These are phyloP conservation scores for Pseudocercospora macadamiae DNA, from an alignment of 2,329 filamentous ascomycete genomes.

Conservation along the genomic window DNA sequence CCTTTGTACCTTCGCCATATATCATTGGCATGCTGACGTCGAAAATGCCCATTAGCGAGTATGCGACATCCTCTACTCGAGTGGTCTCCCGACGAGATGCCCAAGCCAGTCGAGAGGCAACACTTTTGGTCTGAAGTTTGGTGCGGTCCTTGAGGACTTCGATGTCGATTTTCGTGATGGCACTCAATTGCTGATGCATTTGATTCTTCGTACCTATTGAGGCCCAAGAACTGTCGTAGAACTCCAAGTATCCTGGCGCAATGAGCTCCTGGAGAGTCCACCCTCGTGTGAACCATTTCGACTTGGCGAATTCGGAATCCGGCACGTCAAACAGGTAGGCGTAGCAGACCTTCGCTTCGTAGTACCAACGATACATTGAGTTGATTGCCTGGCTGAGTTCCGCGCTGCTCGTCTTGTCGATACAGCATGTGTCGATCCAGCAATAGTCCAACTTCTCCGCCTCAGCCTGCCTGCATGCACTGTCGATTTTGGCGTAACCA, in stretches of 20 bases:
- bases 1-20: conserved; percentile 31
- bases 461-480: conserved; percentile 23
- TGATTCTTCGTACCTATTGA: conserved; percentile 25
- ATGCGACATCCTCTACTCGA: conserved; percentile 28
- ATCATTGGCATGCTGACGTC: conserved; percentile 34
- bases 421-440: conserved; percentile 48
- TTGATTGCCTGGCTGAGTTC: conserved; percentile 42
- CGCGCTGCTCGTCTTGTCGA: conserved; percentile 41
- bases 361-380: conserved; percentile 40
- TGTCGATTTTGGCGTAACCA: conserved; percentile 30
- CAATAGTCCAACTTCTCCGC: conserved; percentile 36
- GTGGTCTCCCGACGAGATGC: conserved; percentile 23
- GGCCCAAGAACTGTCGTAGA: conserved; percentile 21
- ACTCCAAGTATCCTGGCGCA: conserved; percentile 27
- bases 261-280: conserved; percentile 34
- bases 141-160: conserved; percentile 23
- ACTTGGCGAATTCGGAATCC: conserved; percentile 6
- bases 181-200: conserved; percentile 27
- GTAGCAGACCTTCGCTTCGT: conserved; percentile 40
- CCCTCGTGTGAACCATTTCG: conserved; percentile 26
- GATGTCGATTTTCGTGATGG: conserved; percentile 37
- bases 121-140: conserved; percentile 19
- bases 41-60: conserved; percentile 32
- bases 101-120: conserved; percentile 28
- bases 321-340: conserved; percentile 34